Evolutionary conservation across 495 filamentous ascomycete genomes (phyloP), one percentile per base, ranked within the genome.

Genomic region (Neurospora sp.): DNA sequence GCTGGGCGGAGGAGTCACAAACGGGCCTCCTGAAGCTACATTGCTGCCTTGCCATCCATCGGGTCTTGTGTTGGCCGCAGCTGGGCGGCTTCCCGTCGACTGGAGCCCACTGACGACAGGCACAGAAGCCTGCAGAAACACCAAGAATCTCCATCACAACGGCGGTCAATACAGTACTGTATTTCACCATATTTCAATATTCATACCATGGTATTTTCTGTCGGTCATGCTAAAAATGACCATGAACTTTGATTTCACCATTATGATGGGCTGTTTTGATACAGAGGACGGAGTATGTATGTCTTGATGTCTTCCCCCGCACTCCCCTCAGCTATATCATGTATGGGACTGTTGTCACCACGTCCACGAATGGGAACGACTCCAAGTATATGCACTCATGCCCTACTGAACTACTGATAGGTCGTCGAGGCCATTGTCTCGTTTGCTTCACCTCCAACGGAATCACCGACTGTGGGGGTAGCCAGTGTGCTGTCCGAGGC

Each of bases 101-200:
- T 62, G 54, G 54, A 62, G 54, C 54, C 54, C 54, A 62, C 24
- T 31, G 13, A 31, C 24, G 24, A 62, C 73, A 74, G 66, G 70
- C 74, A 62, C 43, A 74, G 80, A 81, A 82, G 71, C 77, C 37
- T 72, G 71, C 72, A 77, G 81, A 83, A 83, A 43, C 76, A 59
- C 66, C 66, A 62, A 71, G 76, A 76, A 77, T 54, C 34, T 42
- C 19, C 48, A 71, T 36, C 31, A 28, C 21, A 6, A 15, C 10
- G 3, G 28, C 45, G 34, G 59, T 74, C 70, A 48, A 34, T 34
- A 54, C 31, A 70, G 59, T 69, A 70, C 10, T 42, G 11, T 34
- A 62, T 40, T 15, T 62, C 13, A 62, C 24, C 0, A 0, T 3
- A 31, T 31, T 1, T 31, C 1, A 62, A 62, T 17, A 10, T 62